Base-by-base conservation (phyloP, 495 filamentous ascomycete species). In the Lasiosphaeriaceae sp. region DNA sequence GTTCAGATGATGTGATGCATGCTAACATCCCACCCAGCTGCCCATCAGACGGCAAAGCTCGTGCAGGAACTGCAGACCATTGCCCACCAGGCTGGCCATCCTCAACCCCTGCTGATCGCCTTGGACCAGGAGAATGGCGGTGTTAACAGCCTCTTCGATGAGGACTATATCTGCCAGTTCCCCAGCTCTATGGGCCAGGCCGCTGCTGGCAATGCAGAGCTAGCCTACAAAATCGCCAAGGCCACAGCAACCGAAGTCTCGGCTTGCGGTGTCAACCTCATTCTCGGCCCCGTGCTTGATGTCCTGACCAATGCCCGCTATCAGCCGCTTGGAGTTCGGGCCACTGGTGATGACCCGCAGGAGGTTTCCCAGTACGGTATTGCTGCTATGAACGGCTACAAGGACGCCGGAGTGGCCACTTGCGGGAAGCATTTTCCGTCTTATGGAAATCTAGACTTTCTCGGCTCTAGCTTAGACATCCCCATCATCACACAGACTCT, bases 111-210 rank as follows among this genome's bases (percentile, higher is more conserved):
- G 23, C 75, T 90, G 54, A 96, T 96, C 63, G 89, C 88, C 14
- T 66, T 96, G 35, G 91, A 96, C 66, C 91, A 96, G 64, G 91
- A 96, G 69, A 96, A 96, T 87, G 91, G 91, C 47, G 91, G 91
- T 3, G 90, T 96, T 65, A 96, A 96, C 73, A 93, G 89, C 70
- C 78, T 96, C 16, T 96, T 90, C 65, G 91, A 96, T 74, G 89
- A 93, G 60, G 87, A 90, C 57, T 92, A 89, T 70, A 90, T 96
- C 61, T 87, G 89, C 56, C 91, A 96, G 66, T 96, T 92, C 60
- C 91, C 91, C 17, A 92, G 88, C 61, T 86, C 90, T 48, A 96
- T 96, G 91, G 91, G 90, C 31, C 81, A 95, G 58, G 89, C 90
- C 17, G 91, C 91, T 1, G 90, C 90, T 11, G 89, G 90, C 3